A percentile compares a stretch with the other conserved stretches of the same genome.
phyloP scores from a whole-genome alignment of 148 eudicot genomes.

The Amaranthus palmeri region DNA sequence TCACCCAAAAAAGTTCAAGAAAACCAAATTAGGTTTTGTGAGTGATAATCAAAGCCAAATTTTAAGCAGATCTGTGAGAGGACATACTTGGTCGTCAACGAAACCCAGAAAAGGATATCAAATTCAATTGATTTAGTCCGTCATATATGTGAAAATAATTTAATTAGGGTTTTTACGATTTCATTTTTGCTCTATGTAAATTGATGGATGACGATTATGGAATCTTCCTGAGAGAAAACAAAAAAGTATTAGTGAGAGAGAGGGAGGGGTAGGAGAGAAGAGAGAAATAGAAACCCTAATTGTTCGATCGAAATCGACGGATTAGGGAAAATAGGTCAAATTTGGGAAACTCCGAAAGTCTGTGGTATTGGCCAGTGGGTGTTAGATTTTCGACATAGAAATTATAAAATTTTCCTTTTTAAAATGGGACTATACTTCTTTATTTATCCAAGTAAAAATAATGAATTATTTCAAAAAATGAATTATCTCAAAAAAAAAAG shows the following conservation, averaged over 20 bases:
- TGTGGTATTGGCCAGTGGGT: neutral
- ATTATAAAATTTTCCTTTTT: too few relatives aligned
- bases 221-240: slow-evolving; percentile 10
- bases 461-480: too few relatives aligned
- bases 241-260: neutral
- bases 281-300: slow-evolving; percentile 26
- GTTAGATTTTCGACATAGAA: neutral
- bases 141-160: slow-evolving; percentile 1
- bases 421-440: too few relatives aligned
- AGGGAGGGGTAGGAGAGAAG: neutral
- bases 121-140: slow-evolving; percentile 12
- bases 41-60: slow-evolving; percentile 9
- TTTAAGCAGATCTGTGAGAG: slow-evolving; percentile 16
- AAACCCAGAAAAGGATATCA: neutral
- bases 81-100: too few relatives aligned
- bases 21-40: slow-evolving; percentile 24
- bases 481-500: too few relatives aligned
- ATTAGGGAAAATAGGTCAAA: neutral
- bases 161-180: slow-evolving; percentile 14
- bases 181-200: neutral
- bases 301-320: neutral
- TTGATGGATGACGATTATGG: slow-evolving; percentile 8
- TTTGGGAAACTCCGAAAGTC: slow-evolving; percentile 15
- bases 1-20: neutral
- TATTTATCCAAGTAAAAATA: too few relatives aligned